Evolutionary conservation across 2,329 filamentous ascomycete species (phyloP), one percentile per base, ranked within the genome.

Genomic region (Coleophoma eucalyptorum): DNA sequence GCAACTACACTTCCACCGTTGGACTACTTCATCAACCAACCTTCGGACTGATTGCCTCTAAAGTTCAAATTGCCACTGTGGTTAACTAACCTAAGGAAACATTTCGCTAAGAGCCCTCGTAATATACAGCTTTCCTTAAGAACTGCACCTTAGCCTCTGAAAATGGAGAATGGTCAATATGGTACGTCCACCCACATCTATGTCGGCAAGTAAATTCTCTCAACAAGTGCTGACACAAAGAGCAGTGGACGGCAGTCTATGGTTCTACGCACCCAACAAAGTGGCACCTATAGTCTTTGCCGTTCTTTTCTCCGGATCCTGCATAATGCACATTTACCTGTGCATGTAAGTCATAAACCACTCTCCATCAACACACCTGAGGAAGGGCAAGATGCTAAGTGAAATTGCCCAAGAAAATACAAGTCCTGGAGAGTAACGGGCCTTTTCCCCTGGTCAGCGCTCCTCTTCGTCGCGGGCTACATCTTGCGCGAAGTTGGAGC

Each of bases 401-500:
- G 41, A 32, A 18, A 20, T n/a, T 3, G 34, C 15, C n/a, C 12
- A 46, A 82, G 79, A 42, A 75, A 69, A 49, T 80, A 82, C 60
- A 78, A 77, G 55, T 78, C 73, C 56, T 84, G 78, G 75, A 73
- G 72, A 46, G 67, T 82, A 13, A 81, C 78, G 0, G 65, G 74
- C 0, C 65, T 85, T 4, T 77, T 82, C 19, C 72, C 79, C 8
- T 74, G 80, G 64, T 79, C 76, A 42, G 73, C 74, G 7, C 60
- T 78, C 1, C 60, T 85, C 38, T 83, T 84, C 63, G 72, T 75
- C 0, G 69, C 67, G 1, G 82, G 83, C 19, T 85, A 84, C 61
- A 69, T 75, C 5, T 60, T 79, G 35, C 74, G 82, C 8, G 75
- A 75, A 58, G 72, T 74, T 32, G 79, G 77, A 0, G 72, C 80